Evolutionary conservation across 2,329 filamentous ascomycete species (phyloP).

Genomic region (Pyricularia sp.): DNA sequence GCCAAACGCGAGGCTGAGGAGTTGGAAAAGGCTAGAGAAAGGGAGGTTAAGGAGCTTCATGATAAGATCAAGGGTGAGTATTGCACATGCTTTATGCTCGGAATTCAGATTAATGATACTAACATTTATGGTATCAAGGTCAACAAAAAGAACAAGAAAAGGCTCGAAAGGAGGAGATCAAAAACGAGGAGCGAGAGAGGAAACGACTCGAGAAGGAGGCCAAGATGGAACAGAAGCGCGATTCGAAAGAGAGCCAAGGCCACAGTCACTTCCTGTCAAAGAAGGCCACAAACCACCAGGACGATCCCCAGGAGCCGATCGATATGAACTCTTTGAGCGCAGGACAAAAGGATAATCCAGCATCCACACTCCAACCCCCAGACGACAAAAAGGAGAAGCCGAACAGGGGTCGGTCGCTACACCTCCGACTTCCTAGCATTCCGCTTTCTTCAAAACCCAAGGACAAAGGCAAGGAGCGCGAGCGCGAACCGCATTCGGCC

Average conservation of each 20-base stretch:
- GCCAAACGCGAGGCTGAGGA: constrained; percentile 24
- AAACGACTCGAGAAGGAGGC: constrained; percentile 33
- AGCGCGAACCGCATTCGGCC: not conserved
- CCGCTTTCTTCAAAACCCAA: not conserved
- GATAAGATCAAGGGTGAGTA: constrained; percentile 50
- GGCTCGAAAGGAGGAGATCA: constrained; percentile 20
- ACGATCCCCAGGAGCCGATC: not conserved
- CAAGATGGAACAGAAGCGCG: constrained; percentile 35
- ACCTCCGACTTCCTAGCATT: not conserved
- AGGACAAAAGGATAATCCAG: not conserved
- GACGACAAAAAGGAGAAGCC: not conserved
- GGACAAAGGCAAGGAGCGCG: constrained; percentile 2
- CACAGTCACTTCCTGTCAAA: not conserved
- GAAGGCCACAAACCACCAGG: not conserved
- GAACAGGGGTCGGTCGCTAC: not conserved
- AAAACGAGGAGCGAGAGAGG: constrained; percentile 46
- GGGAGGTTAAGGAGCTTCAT: constrained; percentile 42
- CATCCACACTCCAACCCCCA: not conserved
- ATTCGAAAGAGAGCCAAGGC: constrained; percentile 27
- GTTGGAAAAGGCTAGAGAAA: constrained; percentile 37
- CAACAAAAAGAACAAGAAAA: constrained; percentile 38
- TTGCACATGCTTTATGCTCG: not conserved
- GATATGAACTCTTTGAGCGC: not conserved
- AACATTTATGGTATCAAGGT: constrained; percentile 20
- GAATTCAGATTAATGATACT: constrained; percentile 7